Conservation (phyloP, 2,329 filamentous ascomycete genomes). For the Penicillium sp. region DNA sequence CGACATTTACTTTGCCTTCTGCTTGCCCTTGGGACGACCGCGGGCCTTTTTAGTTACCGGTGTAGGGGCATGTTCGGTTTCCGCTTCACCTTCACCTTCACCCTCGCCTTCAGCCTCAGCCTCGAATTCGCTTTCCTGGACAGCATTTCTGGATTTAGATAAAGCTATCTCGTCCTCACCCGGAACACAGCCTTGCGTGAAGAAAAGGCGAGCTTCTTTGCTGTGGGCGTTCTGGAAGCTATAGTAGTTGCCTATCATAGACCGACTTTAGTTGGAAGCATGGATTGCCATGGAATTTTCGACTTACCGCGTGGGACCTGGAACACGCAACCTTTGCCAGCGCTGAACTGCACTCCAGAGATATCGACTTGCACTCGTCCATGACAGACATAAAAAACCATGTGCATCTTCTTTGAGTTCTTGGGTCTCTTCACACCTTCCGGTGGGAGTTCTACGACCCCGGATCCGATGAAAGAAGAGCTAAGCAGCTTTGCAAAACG, state of each 20-base stretch:
- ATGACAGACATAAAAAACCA: conserved; percentile 88
- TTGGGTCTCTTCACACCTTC: conserved; percentile 83
- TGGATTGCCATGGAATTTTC: not conserved
- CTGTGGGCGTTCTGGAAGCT: conserved; percentile 81
- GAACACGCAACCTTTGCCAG: conserved; percentile 85
- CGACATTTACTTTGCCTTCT: not conserved
- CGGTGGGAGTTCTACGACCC: conserved; percentile 84
- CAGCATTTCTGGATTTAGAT: conserved; percentile 21
- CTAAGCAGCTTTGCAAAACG: conserved; percentile 85
- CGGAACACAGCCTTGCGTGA: conserved; percentile 79
- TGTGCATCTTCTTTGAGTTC: conserved; percentile 93
- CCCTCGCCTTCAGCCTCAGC: conserved; percentile 15
- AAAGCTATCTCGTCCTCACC: conserved; percentile 30
- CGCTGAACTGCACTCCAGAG: conserved; percentile 64
- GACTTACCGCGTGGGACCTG: conserved; percentile 89
- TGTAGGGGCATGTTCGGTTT: not conserved
- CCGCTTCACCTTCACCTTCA: conserved; percentile 15
- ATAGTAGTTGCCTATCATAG: conserved; percentile 80
- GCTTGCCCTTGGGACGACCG: conserved; percentile 4
- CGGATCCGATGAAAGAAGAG: conserved; percentile 82
- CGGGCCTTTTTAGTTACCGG: not conserved
- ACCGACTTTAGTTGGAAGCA: not conserved
- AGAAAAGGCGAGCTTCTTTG: conserved; percentile 77
- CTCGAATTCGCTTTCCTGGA: conserved; percentile 25
- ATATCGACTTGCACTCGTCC: conserved; percentile 79